Percentiles rank a stretch among this genome's conserved stretches.
Conservation (phyloP, 192 early-diverging fungal genomes). For the Backusella tarrabulga region DNA sequence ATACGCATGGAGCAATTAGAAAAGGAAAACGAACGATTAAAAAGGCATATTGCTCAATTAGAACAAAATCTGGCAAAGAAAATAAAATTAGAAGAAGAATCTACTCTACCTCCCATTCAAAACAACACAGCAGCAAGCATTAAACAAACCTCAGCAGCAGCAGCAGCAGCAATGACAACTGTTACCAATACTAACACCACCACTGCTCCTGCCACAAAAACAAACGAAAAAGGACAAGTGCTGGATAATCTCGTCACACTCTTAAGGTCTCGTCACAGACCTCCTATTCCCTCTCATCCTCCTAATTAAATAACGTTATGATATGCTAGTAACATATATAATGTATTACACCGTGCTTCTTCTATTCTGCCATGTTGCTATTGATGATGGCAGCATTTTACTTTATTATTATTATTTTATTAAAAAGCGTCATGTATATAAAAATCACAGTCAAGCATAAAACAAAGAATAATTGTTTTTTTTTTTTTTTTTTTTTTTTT, state of each 20-base stretch:
- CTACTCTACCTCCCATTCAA: background rate
- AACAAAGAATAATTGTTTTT: background rate
- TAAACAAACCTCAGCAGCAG: background rate
- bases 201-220: background rate
- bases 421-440: background rate
- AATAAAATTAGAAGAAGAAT: background rate
- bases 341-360: background rate
- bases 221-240: conserved; percentile 12
- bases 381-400: background rate
- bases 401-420: background rate
- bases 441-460: background rate
- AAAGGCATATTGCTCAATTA: background rate
- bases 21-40: conserved; percentile 10
- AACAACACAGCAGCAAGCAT: background rate
- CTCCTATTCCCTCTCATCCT: conserved; percentile 19
- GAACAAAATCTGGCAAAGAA: background rate
- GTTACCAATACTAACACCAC: background rate
- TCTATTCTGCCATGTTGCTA: background rate
- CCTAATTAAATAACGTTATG: conserved; percentile 1
- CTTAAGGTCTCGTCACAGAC: conserved; percentile 13
- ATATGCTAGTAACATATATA: background rate
- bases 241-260: conserved; percentile 16
- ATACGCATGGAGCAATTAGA: conserved; percentile 12
- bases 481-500: background rate
- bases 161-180: background rate